Base-by-base conservation (phyloP, 2,329 filamentous ascomycete species). In the Aspergillus bombycis region DNA sequence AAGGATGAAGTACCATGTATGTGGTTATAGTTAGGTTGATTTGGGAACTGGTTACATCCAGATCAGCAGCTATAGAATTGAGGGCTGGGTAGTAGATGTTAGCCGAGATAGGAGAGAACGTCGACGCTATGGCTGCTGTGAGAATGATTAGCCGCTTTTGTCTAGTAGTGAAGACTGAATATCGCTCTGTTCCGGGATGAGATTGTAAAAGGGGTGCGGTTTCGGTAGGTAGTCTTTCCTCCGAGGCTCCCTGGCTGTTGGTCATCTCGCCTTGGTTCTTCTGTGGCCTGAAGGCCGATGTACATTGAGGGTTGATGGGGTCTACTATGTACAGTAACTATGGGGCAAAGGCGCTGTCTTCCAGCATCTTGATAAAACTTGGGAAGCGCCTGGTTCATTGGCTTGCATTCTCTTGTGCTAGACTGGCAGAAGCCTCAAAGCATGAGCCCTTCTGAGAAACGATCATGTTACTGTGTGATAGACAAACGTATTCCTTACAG, bases 1-100 rank as follows among this genome's bases (percentile, higher is more conserved):
- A 46, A 26, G n/a, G 9, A 21, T 4, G 4, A 5, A 21, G 19
- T 46, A 76, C 74, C 74, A 76, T 76, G 30, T 75, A 76, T 10
- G 75, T 75, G 1, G 77, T 74, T 45, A 74, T 70, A 2, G 72
- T 73, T 41, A 74, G 48, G 45, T 71, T 74, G 50, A 75, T 71
- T 57, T 72, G 58, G 1, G 71, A 66, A 1, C 62, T 65, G 16
- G 64, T 68, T 2, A 72, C 71, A 41, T 68, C 36, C 28, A 81
- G 66, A 21, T 78, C 75, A 23, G 65, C 54, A 1, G 75, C 70
- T 7, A 78, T 65, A 2, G 72, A 67, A 38, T 74, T 74, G 9
- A 82, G 68, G 4, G 79, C 72, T 2, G 80, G 81, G 45, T 81
- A 75, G 67, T 82, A 83, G 46, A 82, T 81, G 61, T 79, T 79